Base-by-base conservation (phyloP, 2,329 filamentous ascomycete genomes). In the Chrysosporium keratinophilum region DNA sequence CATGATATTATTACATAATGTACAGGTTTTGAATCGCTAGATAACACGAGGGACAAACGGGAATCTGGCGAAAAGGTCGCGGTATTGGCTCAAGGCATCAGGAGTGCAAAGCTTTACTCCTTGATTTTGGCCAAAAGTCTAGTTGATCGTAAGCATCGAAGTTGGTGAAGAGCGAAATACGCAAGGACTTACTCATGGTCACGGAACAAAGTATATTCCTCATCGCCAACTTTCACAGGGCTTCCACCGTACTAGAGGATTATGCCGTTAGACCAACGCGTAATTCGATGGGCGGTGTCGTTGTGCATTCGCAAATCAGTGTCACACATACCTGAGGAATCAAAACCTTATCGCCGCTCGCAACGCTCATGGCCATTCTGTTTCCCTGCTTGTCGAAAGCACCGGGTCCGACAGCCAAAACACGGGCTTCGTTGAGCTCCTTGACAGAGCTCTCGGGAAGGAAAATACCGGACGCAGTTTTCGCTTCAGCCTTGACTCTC, bases 121-220 rank as follows among this genome's bases (percentile, higher is more conserved):
- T 88, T 95, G 81, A 98, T 95, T 85, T 97, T 98, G 72, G 93
- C 93, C 58, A 98, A 83, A 64, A 98, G 88, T 73, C 91, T 96
- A 65, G 23, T 35, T 15, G 23, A 40, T 7, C 9, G 28, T 47
- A 37, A 50, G 41, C 17, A 52, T 43, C 7, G 28, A 19, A 34
- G 1, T 19, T 9, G n/a, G 6, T 6, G 41, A n/a, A 49, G 31
- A 5, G 15, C 14, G 34, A 3, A 1, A 52, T 11, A 7, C 39
- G 43, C 28, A 28, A 14, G 43, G 50, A 85, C 90, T 76, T 84
- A 97, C 91, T 98, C 93, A 78, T 89, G 87, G 75, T 98, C 93
- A 67, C 93, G 82, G 85, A 95, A 98, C 61, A 98, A 83, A 60
- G 86, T 83, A 78, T 82, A 97, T 77, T 98, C 93, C 63, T 97